A percentile compares a stretch with the other conserved stretches of the same genome.
Conservation (phyloP, 352 stramenopile genomes). For the Globisporangium perplexum region DNA sequence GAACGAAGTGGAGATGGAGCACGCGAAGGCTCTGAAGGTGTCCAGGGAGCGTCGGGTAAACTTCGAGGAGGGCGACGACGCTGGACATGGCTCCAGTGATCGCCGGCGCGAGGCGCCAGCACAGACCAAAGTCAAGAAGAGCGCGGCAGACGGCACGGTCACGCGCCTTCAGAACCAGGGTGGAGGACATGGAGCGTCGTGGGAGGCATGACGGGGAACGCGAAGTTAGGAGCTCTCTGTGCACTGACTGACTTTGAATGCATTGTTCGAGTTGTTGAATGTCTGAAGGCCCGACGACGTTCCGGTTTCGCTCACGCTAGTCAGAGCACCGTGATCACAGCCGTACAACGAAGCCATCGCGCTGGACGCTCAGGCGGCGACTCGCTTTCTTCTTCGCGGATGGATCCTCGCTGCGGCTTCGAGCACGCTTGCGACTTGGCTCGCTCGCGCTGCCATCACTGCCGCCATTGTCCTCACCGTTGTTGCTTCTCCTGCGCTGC, state of each 20-base stretch:
- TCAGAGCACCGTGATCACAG: constrained; percentile 1
- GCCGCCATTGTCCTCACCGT: neutral
- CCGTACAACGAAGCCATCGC: constrained; percentile 10
- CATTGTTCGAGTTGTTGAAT: too few species aligned
- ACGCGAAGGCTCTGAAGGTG: too few species aligned
- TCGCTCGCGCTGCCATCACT: neutral
- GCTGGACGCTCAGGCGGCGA: constrained; percentile 10
- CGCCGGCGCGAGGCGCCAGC: too few species aligned
- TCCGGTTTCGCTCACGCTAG: too few species aligned
- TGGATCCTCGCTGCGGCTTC: neutral
- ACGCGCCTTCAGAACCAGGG: constrained; percentile 5
- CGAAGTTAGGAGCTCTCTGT: too few species aligned
- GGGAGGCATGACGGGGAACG: neutral
- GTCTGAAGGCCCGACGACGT: too few species aligned
- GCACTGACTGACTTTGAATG: too few species aligned
- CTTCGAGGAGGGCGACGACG: too few species aligned
- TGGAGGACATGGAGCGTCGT: neutral
- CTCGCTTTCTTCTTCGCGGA: constrained; percentile 4
- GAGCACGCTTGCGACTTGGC: neutral
- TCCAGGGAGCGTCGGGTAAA: neutral
- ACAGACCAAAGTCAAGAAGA: too few species aligned
- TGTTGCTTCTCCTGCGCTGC: neutral
- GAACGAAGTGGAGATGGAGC: neutral
- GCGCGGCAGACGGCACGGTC: neutral
- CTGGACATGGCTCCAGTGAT: too few species aligned